Evolutionary conservation across 1,284 basidiomycete genomes (phyloP).

Genomic region (Leccinum fallax): DNA sequence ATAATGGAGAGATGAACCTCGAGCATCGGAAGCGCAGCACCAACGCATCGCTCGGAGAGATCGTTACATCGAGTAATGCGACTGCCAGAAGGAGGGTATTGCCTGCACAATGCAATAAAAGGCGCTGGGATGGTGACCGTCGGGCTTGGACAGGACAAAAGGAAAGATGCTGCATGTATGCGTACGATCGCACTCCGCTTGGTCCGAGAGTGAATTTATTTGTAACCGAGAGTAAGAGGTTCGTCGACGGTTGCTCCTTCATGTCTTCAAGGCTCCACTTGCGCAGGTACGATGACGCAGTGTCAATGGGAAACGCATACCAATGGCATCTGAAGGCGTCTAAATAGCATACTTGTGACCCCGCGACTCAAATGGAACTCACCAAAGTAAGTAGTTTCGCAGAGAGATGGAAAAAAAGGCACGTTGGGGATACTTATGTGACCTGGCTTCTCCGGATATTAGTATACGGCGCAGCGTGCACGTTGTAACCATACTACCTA

Average conservation of each 20-base stretch:
- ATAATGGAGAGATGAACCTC: not conserved
- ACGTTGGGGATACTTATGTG: not conserved
- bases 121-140: not conserved
- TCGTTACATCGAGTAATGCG: not conserved
- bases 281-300: not conserved
- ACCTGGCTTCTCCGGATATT: not conserved
- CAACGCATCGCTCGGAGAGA: not conserved
- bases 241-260: not conserved
- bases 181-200: not conserved
- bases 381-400: not conserved
- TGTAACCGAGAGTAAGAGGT: not conserved
- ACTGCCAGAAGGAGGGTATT: not conserved
- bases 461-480: not conserved
- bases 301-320: not conserved
- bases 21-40: not conserved
- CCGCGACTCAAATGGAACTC: not conserved
- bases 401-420: not conserved
- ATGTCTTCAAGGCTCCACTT: not conserved
- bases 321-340: not conserved
- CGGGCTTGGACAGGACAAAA: not conserved
- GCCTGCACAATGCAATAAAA: not conserved
- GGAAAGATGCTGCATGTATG: slow-evolving; percentile 4
- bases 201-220: not conserved
- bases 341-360: not conserved
- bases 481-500: not conserved